Base-by-base conservation (phyloP, 805 yeast species). In the Alloascoidea africana region DNA sequence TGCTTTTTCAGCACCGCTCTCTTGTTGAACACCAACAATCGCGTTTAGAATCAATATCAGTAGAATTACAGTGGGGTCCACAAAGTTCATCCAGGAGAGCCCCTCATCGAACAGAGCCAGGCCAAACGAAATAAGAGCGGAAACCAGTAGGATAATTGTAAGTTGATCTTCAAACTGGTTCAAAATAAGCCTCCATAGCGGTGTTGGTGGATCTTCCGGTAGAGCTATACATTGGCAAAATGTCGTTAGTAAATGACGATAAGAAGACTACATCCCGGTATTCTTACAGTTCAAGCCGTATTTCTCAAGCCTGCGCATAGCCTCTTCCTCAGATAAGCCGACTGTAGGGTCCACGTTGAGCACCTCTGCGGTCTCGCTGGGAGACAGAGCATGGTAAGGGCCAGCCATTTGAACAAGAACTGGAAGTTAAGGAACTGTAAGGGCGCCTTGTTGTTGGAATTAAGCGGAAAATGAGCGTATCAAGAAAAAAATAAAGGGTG, bases 1-100 rank as follows among this genome's bases (percentile, higher is more conserved):
- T 3, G 73, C 69, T 32, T 63, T 55, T 44, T 68, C 73, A 6
- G 73, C 73, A 36, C 65, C 60, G 14, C 59, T 51, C 46, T 68
- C 73, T 46, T 68, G 73, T 27, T 65, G 56, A 30, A 66, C 69
- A 14, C 73, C 73, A 14, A 68, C 69, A 5, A 58, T 47, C 23
- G 70, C 66, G 41, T 68, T 68, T 27, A 68, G 53, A 3, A 59
- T 49, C 3, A 68, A 60, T 32, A 68, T 70, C 34, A 59, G 53
- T 4, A 60, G 63, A 46, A 68, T 68, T 11, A 68, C 73, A 6
- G 55, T 45, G 8, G 59, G 62, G 37, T 58, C 62, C 13, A 58
- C 52, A 42, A 57, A 46, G 14, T 54, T 50, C 8, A 54, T 39
- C 52, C 53, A 51, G 5, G 59, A 50, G 14, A 56, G 49, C 18